phyloP scores from a whole-genome alignment of 2,329 filamentous ascomycete genomes.

The Pseudogymnoascus sp. region DNA sequence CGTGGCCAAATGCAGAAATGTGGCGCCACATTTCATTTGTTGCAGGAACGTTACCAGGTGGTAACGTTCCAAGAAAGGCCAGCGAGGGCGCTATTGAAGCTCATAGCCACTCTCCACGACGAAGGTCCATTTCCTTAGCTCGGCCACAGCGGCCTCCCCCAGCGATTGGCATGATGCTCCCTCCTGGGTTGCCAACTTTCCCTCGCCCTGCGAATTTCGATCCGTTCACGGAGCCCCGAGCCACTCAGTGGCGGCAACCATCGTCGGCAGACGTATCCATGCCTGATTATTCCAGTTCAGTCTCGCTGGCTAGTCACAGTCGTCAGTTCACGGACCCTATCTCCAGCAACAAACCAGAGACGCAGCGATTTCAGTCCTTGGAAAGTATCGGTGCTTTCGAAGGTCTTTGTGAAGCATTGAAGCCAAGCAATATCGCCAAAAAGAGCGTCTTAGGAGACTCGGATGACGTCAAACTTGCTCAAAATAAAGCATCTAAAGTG shows the following conservation, averaged over 20 bases:
- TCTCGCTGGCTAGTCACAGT: slow-evolving; percentile 28
- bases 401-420: slow-evolving; percentile 24
- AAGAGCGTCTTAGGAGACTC: slow-evolving; percentile 14
- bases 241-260: slow-evolving; percentile 26
- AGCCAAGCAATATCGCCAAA: slow-evolving; percentile 22
- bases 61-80: slow-evolving; percentile 30
- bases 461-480: neutral
- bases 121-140: slow-evolving; percentile 22
- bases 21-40: slow-evolving; percentile 45
- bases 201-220: slow-evolving; percentile 29
- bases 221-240: slow-evolving; percentile 32
- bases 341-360: slow-evolving; percentile 17
- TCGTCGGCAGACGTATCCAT: slow-evolving; percentile 37
- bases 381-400: slow-evolving; percentile 23
- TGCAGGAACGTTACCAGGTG: slow-evolving; percentile 22
- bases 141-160: slow-evolving; percentile 19
- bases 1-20: slow-evolving; percentile 70
- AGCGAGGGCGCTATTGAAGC: slow-evolving; percentile 41
- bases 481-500: neutral
- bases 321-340: slow-evolving; percentile 25
- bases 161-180: slow-evolving; percentile 24
- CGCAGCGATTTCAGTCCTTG: slow-evolving; percentile 18
- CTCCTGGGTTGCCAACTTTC: slow-evolving; percentile 18
- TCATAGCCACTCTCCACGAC: slow-evolving; percentile 55
- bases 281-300: slow-evolving; percentile 34